phyloP scores from a whole-genome alignment of 495 filamentous ascomycete species.

The Paragyromitra xinjiangensis region DNA sequence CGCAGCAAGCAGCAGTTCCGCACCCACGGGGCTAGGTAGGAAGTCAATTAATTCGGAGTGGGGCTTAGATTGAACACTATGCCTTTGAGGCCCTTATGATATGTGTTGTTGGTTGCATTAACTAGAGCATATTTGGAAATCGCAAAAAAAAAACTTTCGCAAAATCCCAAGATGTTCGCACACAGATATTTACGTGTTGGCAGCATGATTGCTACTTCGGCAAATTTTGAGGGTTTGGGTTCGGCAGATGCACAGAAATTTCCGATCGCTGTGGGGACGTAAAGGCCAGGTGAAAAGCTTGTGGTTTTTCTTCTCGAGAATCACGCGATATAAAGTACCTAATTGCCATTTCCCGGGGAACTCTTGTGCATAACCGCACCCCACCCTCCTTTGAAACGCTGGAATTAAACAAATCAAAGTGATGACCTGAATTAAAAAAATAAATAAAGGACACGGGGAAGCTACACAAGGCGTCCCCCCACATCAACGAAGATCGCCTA shows the following conservation, averaged over 20 bases:
- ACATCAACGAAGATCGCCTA: conserved; percentile 38
- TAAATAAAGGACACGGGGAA: conserved; percentile 36
- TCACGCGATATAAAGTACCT: conserved; percentile 54
- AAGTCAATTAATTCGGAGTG: conserved; percentile 21
- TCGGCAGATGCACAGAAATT: conserved; percentile 31
- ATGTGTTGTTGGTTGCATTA: conserved; percentile 2
- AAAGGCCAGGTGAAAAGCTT: conserved; percentile 43
- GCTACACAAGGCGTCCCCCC: conserved; percentile 37
- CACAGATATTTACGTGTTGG: background rate
- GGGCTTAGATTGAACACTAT: conserved; percentile 1
- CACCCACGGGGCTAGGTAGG: conserved; percentile 30
- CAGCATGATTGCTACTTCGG: conserved; percentile 24
- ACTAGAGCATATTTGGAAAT: background rate
- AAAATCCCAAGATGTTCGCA: conserved; percentile 12
- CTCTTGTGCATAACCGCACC: conserved; percentile 51
- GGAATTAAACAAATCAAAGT: conserved; percentile 45
- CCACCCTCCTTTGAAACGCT: conserved; percentile 44
- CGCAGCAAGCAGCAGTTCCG: conserved; percentile 32
- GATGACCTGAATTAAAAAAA: conserved; percentile 18
- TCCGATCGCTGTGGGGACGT: conserved; percentile 41
- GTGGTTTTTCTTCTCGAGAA: conserved; percentile 26
- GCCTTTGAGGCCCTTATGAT: conserved; percentile 1
- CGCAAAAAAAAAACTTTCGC: conserved; percentile 8
- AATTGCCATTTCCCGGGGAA: conserved; percentile 52
- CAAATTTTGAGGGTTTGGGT: conserved; percentile 34